Percentiles rank a stretch among this genome's conserved stretches.
Evolutionary conservation across 108 stramenopile genomes (phyloP).

Genomic region (Fragilaria crotonensis): DNA sequence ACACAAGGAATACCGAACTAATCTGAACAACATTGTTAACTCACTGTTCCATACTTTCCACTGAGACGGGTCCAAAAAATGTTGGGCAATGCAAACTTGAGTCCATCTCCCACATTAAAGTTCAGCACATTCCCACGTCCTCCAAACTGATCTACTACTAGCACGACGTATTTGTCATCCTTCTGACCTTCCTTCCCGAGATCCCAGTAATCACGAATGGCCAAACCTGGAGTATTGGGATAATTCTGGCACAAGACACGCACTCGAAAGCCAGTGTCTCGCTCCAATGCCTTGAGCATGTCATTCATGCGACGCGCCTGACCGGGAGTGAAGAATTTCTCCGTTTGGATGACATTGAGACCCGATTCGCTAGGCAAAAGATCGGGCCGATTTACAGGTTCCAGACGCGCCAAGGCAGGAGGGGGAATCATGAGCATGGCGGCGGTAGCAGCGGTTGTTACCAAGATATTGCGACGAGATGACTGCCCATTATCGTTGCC

Average conservation of each 20-base stretch:
- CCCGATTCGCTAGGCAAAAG: constrained; percentile 58
- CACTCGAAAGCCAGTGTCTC: constrained; percentile 74
- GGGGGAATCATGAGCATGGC: constrained; percentile 12
- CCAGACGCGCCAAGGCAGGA: constrained; percentile 64
- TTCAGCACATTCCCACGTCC: constrained; percentile 79
- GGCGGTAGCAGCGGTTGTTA: background rate
- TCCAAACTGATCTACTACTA: constrained; percentile 84
- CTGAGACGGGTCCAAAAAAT: constrained; percentile 81
- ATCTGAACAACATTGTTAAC: too few species aligned
- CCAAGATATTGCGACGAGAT: too few species aligned
- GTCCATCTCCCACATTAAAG: constrained; percentile 84
- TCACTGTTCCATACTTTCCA: constrained; percentile 71
- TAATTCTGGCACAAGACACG: constrained; percentile 77
- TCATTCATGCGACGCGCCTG: constrained; percentile 69
- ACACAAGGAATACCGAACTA: background rate
- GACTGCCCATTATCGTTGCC: too few species aligned
- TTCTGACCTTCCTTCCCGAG: constrained; percentile 84
- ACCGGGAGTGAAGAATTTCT: constrained; percentile 77
- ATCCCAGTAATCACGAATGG: constrained; percentile 74
- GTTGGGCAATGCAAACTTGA: constrained; percentile 64
- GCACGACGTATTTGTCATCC: constrained; percentile 83
- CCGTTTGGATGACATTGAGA: constrained; percentile 74
- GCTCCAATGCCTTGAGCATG: constrained; percentile 54
- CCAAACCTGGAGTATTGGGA: constrained; percentile 72
- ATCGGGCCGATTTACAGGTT: constrained; percentile 82